phyloP scores from a whole-genome alignment of 2,329 filamentous ascomycete genomes.

The Pseudogymnoascus sp. region DNA sequence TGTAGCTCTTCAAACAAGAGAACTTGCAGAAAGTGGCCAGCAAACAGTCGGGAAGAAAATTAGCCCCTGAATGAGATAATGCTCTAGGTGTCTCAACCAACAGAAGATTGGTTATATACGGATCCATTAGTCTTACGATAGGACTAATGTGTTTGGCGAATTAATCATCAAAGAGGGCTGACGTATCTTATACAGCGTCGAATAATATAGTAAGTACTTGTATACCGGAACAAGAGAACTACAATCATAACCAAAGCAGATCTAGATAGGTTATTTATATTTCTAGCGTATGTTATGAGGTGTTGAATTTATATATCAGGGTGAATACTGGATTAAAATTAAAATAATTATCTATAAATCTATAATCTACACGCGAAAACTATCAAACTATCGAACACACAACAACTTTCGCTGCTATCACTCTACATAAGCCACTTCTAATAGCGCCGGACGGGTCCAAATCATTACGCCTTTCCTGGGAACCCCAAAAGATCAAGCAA shows the following conservation, averaged over 20 bases:
- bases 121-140: neutral
- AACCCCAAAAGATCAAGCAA: neutral
- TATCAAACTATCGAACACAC: neutral
- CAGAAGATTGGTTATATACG: neutral
- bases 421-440: neutral
- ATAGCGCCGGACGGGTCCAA: neutral
- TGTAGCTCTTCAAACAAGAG: neutral
- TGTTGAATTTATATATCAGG: too few relatives aligned
- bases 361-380: neutral
- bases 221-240: neutral
- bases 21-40: neutral
- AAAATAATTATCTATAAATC: neutral
- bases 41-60: neutral
- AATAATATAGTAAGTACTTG: neutral
- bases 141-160: neutral
- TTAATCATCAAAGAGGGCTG: neutral
- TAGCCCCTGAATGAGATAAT: neutral
- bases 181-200: neutral
- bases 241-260: neutral
- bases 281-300: too few relatives aligned
- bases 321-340: neutral
- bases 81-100: neutral
- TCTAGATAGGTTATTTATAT: neutral
- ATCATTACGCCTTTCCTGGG: neutral
- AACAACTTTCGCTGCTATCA: neutral